These are phyloP conservation scores for Crithidia brevicula DNA, from an alignment of 208 protist species.

Conservation along the genomic window DNA sequence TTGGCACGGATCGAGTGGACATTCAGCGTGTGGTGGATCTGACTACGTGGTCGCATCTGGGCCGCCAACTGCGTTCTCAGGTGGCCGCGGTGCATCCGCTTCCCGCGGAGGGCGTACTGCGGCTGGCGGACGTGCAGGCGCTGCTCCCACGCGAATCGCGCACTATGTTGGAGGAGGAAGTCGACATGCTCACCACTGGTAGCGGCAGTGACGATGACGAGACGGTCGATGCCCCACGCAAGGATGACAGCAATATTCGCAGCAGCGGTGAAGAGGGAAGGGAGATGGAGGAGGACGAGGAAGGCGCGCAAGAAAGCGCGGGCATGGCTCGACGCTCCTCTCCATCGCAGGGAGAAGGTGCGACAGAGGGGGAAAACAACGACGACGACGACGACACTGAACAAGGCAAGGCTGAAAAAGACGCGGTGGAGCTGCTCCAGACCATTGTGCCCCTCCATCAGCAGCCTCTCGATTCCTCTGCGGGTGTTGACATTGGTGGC, in stretches of 20 bases:
- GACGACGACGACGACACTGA: not conserved
- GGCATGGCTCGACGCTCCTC: no score
- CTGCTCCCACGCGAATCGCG: conserved; percentile 20
- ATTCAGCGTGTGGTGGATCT: conserved; percentile 70
- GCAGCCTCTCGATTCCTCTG: not conserved
- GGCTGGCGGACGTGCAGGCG: conserved; percentile 11
- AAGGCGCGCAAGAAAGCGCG: no score
- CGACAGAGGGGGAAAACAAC: not conserved
- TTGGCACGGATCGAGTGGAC: conserved; percentile 77
- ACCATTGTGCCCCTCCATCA: conserved; percentile 1
- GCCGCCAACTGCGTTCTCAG: conserved; percentile 26
- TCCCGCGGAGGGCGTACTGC: conserved; percentile 10
- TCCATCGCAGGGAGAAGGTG: no score
- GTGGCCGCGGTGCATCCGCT: conserved; percentile 5
- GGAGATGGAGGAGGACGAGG: not conserved
- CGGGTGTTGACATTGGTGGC: not conserved
- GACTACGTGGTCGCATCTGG: conserved; percentile 38
- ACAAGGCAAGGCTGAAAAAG: not conserved
- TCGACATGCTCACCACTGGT: conserved; percentile 1
- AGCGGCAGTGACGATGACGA: not conserved
- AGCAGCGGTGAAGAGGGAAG: not conserved
- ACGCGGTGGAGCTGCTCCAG: conserved; percentile 15
- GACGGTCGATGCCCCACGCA: not conserved
- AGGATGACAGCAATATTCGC: not conserved
- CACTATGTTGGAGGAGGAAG: conserved; percentile 24